These are phyloP conservation scores for Pyricularia sp. DNA, from an alignment of 2,329 filamentous ascomycete genomes.

Conservation along the genomic window DNA sequence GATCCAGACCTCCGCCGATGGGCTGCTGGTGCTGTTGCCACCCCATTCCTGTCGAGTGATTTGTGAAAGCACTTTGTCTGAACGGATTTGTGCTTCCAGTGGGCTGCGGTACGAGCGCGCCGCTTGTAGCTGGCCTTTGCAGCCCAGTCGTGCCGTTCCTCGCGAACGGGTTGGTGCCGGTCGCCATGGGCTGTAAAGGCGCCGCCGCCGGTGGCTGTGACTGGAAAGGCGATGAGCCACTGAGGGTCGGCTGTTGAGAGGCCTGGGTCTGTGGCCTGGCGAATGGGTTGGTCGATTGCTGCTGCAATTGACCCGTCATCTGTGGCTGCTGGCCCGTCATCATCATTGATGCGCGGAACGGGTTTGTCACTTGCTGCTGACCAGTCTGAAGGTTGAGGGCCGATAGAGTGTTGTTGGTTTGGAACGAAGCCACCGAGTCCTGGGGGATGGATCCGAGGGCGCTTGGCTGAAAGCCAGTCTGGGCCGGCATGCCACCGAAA, in stretches of 20 bases:
- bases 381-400: slow-evolving; percentile 32
- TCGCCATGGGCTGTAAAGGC: slow-evolving; percentile 37
- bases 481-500: slow-evolving; percentile 74
- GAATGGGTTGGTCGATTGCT: slow-evolving; percentile 80
- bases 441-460: slow-evolving; percentile 49
- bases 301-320: slow-evolving; percentile 9
- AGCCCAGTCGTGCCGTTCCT: slow-evolving; percentile 27
- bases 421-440: slow-evolving; percentile 41
- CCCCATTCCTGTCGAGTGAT: slow-evolving; percentile 76
- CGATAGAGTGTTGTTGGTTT: slow-evolving; percentile 28
- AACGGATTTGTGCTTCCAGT: slow-evolving; percentile 94
- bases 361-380: slow-evolving; percentile 67
- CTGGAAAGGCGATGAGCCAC: slow-evolving; percentile 27
- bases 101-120: slow-evolving; percentile 57
- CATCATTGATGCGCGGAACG: slow-evolving; percentile 89
- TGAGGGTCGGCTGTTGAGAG: slow-evolving; percentile 20
- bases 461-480: slow-evolving; percentile 44
- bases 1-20: slow-evolving; percentile 74
- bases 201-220: slow-evolving; percentile 25
- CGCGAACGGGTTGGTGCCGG: slow-evolving; percentile 52
- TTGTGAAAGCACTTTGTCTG: slow-evolving; percentile 81
- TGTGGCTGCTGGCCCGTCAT: slow-evolving; percentile 46
- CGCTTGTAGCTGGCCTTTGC: slow-evolving; percentile 35
- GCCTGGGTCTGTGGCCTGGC: slow-evolving; percentile 52
- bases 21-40: slow-evolving; percentile 76